Percentiles rank a stretch among this genome's conserved stretches.
Evolutionary conservation across 495 filamentous ascomycete species (phyloP).

Genomic region (Lasiosphaeria ovina): DNA sequence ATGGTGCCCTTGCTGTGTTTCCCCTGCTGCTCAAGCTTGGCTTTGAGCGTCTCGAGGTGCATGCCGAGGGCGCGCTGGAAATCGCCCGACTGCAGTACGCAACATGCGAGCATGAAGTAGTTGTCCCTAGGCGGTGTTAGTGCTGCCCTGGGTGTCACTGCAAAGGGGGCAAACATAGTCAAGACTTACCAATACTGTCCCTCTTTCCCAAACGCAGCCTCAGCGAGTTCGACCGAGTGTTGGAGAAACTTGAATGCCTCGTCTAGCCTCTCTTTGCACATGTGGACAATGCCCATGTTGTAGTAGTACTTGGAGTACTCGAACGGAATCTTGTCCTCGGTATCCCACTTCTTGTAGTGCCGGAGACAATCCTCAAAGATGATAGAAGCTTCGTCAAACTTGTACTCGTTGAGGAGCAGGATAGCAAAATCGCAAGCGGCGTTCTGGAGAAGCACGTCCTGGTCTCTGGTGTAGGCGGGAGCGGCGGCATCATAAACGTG

Average conservation of each 20-base stretch:
- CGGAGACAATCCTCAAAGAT: constrained; percentile 19
- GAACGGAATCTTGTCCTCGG: constrained; percentile 22
- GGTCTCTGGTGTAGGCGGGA: not conserved
- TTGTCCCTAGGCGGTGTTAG: constrained; percentile 7
- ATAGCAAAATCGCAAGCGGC: constrained; percentile 21
- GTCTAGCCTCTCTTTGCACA: constrained; percentile 20
- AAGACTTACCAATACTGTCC: constrained; percentile 4
- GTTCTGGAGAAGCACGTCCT: constrained; percentile 26
- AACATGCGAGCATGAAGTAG: constrained; percentile 25
- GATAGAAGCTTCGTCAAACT: constrained; percentile 20
- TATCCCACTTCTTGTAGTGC: constrained; percentile 23
- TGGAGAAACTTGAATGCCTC: constrained; percentile 20
- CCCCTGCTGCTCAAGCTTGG: constrained; percentile 17
- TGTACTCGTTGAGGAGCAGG: constrained; percentile 22
- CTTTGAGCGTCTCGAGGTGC: constrained; percentile 20
- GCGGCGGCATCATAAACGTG: not conserved
- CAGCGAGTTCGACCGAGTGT: constrained; percentile 9
- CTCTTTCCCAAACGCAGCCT: constrained; percentile 12
- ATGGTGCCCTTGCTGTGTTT: constrained; percentile 21
- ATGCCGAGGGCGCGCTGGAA: constrained; percentile 17
- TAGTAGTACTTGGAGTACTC: constrained; percentile 32
- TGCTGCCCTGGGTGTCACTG: too few species aligned
- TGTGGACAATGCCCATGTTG: constrained; percentile 17
- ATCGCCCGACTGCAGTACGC: constrained; percentile 22
- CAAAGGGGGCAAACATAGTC: too few species aligned